Conservation (phyloP, 164 flowering plant genomes). For the Platanus orientalis region DNA sequence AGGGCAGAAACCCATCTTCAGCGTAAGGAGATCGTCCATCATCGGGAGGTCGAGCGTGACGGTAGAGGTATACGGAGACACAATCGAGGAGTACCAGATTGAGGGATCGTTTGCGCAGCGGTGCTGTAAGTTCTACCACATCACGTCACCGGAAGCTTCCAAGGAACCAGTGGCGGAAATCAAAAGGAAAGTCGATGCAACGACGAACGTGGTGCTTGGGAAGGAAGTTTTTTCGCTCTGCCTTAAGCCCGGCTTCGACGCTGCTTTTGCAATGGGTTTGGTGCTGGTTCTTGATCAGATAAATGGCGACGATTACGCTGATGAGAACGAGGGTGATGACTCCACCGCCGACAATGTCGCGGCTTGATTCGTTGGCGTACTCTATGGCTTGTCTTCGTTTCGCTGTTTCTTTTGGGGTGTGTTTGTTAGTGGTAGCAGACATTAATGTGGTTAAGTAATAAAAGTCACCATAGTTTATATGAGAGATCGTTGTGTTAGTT, state of each 20-base stretch:
- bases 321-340: constrained; percentile 17
- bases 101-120: constrained; percentile 72
- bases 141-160: background rate
- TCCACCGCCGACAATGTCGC: too few species aligned
- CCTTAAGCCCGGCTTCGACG: constrained; percentile 77
- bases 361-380: too few species aligned
- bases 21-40: constrained; percentile 83
- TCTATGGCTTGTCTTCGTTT: too few species aligned
- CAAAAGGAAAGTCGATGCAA: constrained; percentile 67
- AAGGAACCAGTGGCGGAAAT: constrained; percentile 73
- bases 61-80: constrained; percentile 59
- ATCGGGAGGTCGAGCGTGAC: constrained; percentile 73
- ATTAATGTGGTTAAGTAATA: too few species aligned
- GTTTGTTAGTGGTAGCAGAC: too few species aligned
- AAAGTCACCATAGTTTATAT: too few species aligned
- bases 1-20: constrained; percentile 79
- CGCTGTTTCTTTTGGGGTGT: too few species aligned
- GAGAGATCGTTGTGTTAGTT: too few species aligned
- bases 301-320: constrained; percentile 35
- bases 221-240: constrained; percentile 74
- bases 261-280: constrained; percentile 89
- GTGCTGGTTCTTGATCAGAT: constrained; percentile 88
- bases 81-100: constrained; percentile 67
- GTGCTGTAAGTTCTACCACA: constrained; percentile 47
- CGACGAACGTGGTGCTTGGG: constrained; percentile 69